Base-by-base conservation (phyloP, 345 rosid genomes). In the Salix dunnii region DNA sequence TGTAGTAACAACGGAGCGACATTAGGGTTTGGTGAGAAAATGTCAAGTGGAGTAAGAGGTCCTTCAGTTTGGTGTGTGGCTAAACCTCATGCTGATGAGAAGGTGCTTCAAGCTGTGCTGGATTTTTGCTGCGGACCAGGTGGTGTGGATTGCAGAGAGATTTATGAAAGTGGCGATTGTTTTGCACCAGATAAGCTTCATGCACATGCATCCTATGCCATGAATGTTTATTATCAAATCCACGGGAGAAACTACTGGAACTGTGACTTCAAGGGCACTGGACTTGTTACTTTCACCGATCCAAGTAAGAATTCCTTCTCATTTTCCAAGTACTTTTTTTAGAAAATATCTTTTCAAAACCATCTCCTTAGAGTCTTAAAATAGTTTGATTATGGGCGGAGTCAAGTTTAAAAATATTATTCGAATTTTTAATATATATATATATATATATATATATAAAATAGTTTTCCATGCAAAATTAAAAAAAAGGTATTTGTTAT, bases 221-320 rank as follows among this genome's bases (percentile, higher is more conserved):
- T 90, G 92, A 90, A 90, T 79, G 84, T 88, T 35, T 88, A 90
- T 74, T 87, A 90, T 73, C 92, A 88, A 71, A 88, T 88, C 85
- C 94, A 87, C 67, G 94, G 94, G 1, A 87, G 94, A 75, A 90
- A 88, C 76, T 89, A 90, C 71, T 90, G 94, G 94, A 90, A 90
- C 76, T 90, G 92, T 61, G 91, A 88, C 79, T 90, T 90, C 83
- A 88, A 88, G 74, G 94, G 88, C 67, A 82, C 89, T 16, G 94
- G 89, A 2, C 84, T 90, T 27, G 90, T 88, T 48, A 84, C 91
- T 80, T 90, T 90, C 87, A 79, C 86, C 42, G 94, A 90, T 79
- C 90, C 91, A 43, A 90, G 94, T 87, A 83, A 85, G 87, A 40
- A 42, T 73, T 10, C 58, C 58, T 51, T 20, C 58, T 51, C 58